These are phyloP conservation scores for Candida sp. DNA, from an alignment of 1,139 yeast genomes.

Conservation along the genomic window DNA sequence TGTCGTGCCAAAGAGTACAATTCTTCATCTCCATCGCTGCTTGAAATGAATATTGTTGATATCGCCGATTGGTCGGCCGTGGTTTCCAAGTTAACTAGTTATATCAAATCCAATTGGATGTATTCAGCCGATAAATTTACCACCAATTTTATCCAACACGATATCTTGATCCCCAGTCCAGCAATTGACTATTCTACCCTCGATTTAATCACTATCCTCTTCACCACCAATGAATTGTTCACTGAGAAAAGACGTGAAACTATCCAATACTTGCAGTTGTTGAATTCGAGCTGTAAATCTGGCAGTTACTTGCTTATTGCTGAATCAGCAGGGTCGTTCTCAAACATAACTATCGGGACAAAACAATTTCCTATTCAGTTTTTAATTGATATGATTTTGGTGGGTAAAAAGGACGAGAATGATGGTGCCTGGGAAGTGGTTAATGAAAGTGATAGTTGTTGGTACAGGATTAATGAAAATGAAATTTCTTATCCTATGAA, in stretches of 20 bases:
- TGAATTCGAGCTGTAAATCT: slow-evolving; percentile 41
- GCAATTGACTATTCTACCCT: slow-evolving; percentile 12
- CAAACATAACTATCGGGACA: slow-evolving; percentile 72
- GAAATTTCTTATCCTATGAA: slow-evolving; percentile 65
- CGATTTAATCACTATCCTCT: slow-evolving; percentile 63
- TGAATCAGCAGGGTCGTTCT: slow-evolving; percentile 90
- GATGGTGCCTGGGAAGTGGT: slow-evolving; percentile 66
- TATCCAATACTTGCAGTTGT: slow-evolving; percentile 53
- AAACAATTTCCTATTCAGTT: slow-evolving; percentile 82
- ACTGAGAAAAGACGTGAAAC: slow-evolving; percentile 64
- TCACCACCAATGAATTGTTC: slow-evolving; percentile 86
- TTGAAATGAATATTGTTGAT: slow-evolving; percentile 59
- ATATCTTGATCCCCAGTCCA: slow-evolving; percentile 30
- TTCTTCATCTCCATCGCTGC: slow-evolving; percentile 26
- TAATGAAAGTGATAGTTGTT: slow-evolving; percentile 67
- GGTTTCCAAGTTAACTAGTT: slow-evolving; percentile 37
- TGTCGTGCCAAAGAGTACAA: slow-evolving; percentile 42
- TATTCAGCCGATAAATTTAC: slow-evolving; percentile 35
- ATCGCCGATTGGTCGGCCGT: slow-evolving; percentile 74
- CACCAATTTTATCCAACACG: slow-evolving; percentile 48
- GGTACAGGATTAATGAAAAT: slow-evolving; percentile 66
- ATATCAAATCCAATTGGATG: slow-evolving; percentile 52
- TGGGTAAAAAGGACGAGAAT: slow-evolving; percentile 50
- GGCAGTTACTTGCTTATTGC: slow-evolving; percentile 67
- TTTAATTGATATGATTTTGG: slow-evolving; percentile 66